phyloP scores from a whole-genome alignment of 306 rosid genomes.

The Rubus parviflorus region DNA sequence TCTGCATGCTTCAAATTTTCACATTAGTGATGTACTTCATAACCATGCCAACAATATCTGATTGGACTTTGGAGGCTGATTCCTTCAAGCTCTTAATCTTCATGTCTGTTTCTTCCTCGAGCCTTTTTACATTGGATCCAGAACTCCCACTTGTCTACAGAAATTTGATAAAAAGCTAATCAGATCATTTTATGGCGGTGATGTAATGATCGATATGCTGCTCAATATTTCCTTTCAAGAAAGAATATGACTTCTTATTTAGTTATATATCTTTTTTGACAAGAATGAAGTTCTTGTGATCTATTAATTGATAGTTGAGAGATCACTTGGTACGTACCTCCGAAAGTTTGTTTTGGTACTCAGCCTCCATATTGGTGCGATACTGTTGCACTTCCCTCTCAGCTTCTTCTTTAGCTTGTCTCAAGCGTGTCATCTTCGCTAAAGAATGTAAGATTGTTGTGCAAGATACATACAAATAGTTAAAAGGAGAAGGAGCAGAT shows the following conservation, averaged over 20 bases:
- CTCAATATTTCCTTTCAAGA: not conserved
- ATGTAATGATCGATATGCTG: not conserved
- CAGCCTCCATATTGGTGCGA: slow-evolving; percentile 63
- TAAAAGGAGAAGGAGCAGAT: not conserved
- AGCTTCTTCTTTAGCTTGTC: slow-evolving; percentile 77
- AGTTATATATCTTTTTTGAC: not conserved
- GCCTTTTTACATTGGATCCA: slow-evolving; percentile 58
- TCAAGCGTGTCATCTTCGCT: slow-evolving; percentile 67
- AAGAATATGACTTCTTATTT: not conserved
- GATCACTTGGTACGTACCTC: slow-evolving; percentile 40
- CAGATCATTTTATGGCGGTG: not conserved
- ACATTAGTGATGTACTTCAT: slow-evolving; percentile 54
- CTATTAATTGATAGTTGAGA: no score
- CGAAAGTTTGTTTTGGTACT: slow-evolving; percentile 53
- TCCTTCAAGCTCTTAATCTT: slow-evolving; percentile 51
- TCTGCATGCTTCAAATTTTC: slow-evolving; percentile 25
- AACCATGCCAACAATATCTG: slow-evolving; percentile 62
- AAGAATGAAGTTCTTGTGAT: not conserved
- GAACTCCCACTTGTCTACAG: slow-evolving; percentile 50
- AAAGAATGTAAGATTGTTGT: slow-evolving; percentile 13
- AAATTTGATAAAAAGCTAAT: slow-evolving; percentile 1
- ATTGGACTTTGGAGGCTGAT: slow-evolving; percentile 44
- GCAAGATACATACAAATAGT: not conserved
- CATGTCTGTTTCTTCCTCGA: slow-evolving; percentile 62
- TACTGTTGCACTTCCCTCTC: slow-evolving; percentile 56